Evolutionary conservation across 352 stramenopile genomes (phyloP), one percentile per base, ranked within the genome.

Genomic region (Phytophthora crassamura): DNA sequence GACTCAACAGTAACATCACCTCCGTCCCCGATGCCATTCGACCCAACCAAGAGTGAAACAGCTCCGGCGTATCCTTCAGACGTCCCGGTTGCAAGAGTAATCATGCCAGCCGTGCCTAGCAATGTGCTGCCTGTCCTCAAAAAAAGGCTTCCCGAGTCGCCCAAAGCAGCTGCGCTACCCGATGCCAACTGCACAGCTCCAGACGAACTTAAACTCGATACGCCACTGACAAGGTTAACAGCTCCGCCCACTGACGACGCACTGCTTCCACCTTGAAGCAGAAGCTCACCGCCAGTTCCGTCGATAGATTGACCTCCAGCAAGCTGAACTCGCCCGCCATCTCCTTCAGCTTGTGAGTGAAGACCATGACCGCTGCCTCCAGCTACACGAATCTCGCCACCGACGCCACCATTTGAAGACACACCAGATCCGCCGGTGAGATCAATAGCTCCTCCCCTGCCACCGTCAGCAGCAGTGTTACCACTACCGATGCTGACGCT

Each of bases 331-430:
- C 46, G 50, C 5, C 77, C 77, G 22, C 77, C 77, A n/a, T 59
- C 34, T 38, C 77, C 77, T 69, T 73, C 65, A 53, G 51, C 28
- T 54, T 77, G 50, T 4, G 74, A 75, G 34, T 77, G 72, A 54
- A 81, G 34, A 22, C 71, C 74, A 28, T 74, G 57, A 7, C 64
- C 77, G 55, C 43, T 59, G 18, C 77, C 77, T 64, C 74, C 80
- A 60, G 53, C 52, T 43, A 89, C 74, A 18, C 32, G 32, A 49
- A 86, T 64, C 39, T 61, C 74, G 33, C 80, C 80, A 20, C 80
- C 80, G 64, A 59, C 48, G 45, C 80, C 80, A 28, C 79, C 81
- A 52, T 89, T 80, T 42, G 69, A 64, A 16, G 80, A 86, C 39
- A 64, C 39, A 33, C 82, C 80, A 25, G 65, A 69, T 41, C 82